Evolutionary conservation across 768 basidiomycete genomes (phyloP).

Genomic region (Paxillus rubicundulus): DNA sequence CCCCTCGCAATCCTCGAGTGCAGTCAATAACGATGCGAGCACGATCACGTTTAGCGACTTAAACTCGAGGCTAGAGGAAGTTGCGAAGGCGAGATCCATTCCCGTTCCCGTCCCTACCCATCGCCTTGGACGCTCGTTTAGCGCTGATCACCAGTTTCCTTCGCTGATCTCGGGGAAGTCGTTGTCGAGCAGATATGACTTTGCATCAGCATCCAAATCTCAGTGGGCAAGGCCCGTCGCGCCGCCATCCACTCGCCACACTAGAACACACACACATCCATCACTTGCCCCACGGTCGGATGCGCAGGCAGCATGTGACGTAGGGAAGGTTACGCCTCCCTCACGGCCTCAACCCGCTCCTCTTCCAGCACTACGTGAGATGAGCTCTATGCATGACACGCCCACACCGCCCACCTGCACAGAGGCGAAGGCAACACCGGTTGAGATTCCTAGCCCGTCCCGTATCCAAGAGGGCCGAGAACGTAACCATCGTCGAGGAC

Average conservation of each 20-base stretch:
- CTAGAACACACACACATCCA: constrained; percentile 51
- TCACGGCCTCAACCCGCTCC: constrained; percentile 10
- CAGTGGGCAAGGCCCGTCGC: constrained; percentile 22
- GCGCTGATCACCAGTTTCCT: constrained; percentile 20
- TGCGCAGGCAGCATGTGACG: constrained; percentile 1
- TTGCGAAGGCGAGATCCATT: constrained; percentile 40
- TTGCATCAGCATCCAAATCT: constrained; percentile 47
- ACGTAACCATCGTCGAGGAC: constrained; percentile 59
- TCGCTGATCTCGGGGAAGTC: constrained; percentile 34
- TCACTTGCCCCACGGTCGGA: constrained; percentile 41
- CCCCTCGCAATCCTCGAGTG: constrained; percentile 25
- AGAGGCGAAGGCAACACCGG: constrained; percentile 6
- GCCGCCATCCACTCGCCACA: constrained; percentile 18
- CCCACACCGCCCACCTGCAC: constrained; percentile 6
- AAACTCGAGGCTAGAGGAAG: constrained; percentile 62
- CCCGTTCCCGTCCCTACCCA: constrained; percentile 11
- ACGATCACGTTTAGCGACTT: constrained; percentile 58
- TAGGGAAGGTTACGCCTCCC: constrained; percentile 1
- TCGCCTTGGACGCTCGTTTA: constrained; percentile 27
- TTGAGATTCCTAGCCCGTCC: constrained; percentile 12
- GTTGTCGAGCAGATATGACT: constrained; percentile 57
- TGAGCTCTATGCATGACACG: not conserved
- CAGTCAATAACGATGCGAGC: constrained; percentile 38
- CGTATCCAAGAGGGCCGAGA: constrained; percentile 14
- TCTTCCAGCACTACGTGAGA: constrained; percentile 23